phyloP scores from a whole-genome alignment of 2,329 filamentous ascomycete genomes.

The Penicillium sumatraense region DNA sequence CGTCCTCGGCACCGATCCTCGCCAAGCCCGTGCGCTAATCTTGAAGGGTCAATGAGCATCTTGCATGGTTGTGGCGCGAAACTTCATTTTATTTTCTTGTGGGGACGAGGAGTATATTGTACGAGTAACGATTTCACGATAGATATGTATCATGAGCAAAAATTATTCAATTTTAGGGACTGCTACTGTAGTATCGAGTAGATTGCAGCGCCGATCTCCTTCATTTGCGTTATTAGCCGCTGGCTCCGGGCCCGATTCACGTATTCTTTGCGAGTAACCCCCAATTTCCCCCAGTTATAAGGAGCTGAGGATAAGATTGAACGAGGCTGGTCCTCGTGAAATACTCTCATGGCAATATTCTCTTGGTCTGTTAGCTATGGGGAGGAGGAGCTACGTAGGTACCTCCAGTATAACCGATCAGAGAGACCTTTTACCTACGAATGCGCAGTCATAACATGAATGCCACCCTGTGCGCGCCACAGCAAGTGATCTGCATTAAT shows the following conservation, averaged over 20 bases:
- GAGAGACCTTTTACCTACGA: background rate
- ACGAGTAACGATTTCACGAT: conserved; percentile 46
- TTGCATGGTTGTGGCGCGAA: background rate
- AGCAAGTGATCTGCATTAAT: conserved; percentile 9
- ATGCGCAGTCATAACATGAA: background rate
- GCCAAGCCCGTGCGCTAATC: conserved; percentile 57
- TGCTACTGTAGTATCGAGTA: conserved; percentile 3
- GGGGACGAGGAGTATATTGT: conserved; percentile 28
- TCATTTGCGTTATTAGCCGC: background rate
- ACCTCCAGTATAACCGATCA: no score
- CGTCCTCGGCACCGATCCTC: conserved; percentile 61
- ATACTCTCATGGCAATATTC: no score
- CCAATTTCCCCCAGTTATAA: background rate
- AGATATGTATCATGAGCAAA: conserved; percentile 41
- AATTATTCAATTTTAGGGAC: background rate
- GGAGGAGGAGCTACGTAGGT: no score
- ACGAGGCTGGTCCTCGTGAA: background rate
- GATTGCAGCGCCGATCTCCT: background rate
- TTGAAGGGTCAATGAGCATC: conserved; percentile 25
- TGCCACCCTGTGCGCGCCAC: conserved; percentile 11
- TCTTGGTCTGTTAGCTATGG: no score
- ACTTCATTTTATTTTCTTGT: conserved; percentile 2
- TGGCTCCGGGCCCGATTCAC: no score
- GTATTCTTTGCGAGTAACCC: no score
- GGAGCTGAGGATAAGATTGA: background rate